Percentiles rank a stretch among this genome's conserved stretches.
Conservation (phyloP, 2,329 filamentous ascomycete species). For the Aspergillus luchuensis region DNA sequence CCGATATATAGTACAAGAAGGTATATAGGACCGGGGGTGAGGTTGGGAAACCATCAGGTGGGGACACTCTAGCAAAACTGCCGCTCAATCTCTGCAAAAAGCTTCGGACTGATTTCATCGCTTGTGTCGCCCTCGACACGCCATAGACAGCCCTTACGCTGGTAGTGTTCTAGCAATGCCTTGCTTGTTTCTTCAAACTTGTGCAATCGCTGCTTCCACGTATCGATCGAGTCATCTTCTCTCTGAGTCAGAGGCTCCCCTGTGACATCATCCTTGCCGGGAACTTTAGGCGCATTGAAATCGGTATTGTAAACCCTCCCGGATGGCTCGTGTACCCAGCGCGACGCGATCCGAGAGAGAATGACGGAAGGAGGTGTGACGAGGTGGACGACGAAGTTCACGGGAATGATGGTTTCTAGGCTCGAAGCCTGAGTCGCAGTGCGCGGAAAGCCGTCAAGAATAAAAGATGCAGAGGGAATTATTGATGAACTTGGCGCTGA, state of each 20-base stretch:
- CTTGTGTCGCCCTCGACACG: conserved; percentile 86
- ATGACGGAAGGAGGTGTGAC: conserved; percentile 85
- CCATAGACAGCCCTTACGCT: conserved; percentile 78
- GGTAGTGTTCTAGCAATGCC: conserved; percentile 86
- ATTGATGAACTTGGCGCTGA: conserved; percentile 52
- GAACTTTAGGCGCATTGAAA: conserved; percentile 81
- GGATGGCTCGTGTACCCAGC: conserved; percentile 90
- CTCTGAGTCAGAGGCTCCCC: conserved; percentile 82
- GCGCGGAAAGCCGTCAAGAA: conserved; percentile 94
- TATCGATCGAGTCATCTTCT: conserved; percentile 81
- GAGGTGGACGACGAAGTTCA: conserved; percentile 89
- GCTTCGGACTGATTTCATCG: conserved; percentile 91
- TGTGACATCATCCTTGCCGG: conserved; percentile 84
- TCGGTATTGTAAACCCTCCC: conserved; percentile 93
- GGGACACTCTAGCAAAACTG: conserved; percentile 58
- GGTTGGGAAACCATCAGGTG: too few relatives aligned
- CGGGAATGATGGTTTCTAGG: conserved; percentile 80
- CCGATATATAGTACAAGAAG: conserved; percentile 24
- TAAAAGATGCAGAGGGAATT: conserved; percentile 79
- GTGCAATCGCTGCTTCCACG: conserved; percentile 76
- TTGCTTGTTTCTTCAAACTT: conserved; percentile 87
- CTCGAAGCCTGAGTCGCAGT: conserved; percentile 77
- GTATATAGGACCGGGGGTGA: conserved; percentile 6
- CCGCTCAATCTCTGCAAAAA: conserved; percentile 78
- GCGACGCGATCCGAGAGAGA: conserved; percentile 82